Evolutionary conservation across 2,329 filamentous ascomycete species (phyloP).

Genomic region (Hysterium pulicare): DNA sequence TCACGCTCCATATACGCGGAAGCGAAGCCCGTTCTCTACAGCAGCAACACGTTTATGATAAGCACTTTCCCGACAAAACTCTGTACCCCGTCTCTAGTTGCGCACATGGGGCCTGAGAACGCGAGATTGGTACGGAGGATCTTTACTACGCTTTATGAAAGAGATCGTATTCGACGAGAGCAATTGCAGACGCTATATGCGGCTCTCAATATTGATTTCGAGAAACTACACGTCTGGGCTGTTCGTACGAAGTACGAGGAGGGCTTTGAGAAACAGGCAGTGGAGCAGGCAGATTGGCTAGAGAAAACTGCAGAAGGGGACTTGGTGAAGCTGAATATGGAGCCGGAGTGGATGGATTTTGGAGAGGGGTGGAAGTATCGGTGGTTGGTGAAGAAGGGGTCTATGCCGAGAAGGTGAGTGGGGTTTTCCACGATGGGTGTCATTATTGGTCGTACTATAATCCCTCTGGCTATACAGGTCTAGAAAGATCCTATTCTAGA

Average conservation of each 20-base stretch:
- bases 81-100: neutral
- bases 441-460: too few relatives aligned
- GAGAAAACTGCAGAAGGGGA: neutral
- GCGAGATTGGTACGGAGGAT: slow-evolving; percentile 7
- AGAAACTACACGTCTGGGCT: neutral
- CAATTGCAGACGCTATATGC: neutral
- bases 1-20: slow-evolving; percentile 4
- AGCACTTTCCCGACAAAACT: slow-evolving; percentile 1
- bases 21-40: slow-evolving; percentile 8
- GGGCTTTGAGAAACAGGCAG: neutral
- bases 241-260: neutral
- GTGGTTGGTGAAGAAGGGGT: neutral
- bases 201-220: neutral
- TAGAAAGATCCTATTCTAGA: too few relatives aligned
- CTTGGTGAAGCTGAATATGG: neutral
- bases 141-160: neutral
- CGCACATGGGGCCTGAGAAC: slow-evolving; percentile 3
- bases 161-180: neutral
- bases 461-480: too few relatives aligned
- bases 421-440: too few relatives aligned
- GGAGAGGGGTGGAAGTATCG: neutral
- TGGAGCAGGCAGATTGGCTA: neutral
- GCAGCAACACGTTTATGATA: slow-evolving; percentile 5
- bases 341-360: neutral
- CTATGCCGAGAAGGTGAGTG: too few relatives aligned